phyloP scores from a whole-genome alignment of 2,329 filamentous ascomycete genomes.

The Pseudogymnoascus sp. region DNA sequence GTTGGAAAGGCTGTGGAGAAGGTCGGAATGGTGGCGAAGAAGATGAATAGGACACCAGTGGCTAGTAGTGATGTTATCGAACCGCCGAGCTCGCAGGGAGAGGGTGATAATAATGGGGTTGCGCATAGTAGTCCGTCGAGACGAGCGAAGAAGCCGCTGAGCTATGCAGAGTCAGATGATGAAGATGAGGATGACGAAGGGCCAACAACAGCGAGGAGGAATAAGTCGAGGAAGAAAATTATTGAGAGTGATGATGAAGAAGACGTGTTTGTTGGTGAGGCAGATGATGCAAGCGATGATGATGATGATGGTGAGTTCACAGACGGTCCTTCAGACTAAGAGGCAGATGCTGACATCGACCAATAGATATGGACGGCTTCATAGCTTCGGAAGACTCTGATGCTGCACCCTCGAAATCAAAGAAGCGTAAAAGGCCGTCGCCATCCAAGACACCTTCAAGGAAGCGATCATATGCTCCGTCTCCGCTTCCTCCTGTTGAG shows the following conservation, averaged over 20 bases:
- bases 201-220: constrained; percentile 31
- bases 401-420: constrained; percentile 45
- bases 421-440: constrained; percentile 58
- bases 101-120: constrained; percentile 33
- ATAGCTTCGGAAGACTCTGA: constrained; percentile 77
- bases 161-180: constrained; percentile 79
- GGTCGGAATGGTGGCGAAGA: not conserved
- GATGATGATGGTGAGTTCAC: constrained; percentile 44
- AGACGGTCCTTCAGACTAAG: constrained; percentile 7
- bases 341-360: constrained; percentile 41
- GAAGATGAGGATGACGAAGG: constrained; percentile 62
- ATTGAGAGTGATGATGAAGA: constrained; percentile 61
- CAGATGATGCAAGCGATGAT: constrained; percentile 50
- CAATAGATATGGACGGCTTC: constrained; percentile 63
- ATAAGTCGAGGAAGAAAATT: constrained; percentile 50
- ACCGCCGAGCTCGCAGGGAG: constrained; percentile 60
- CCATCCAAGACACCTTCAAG: constrained; percentile 44
- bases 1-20: constrained; percentile 25
- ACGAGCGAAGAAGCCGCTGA: constrained; percentile 61
- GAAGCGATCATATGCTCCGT: constrained; percentile 54
- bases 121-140: constrained; percentile 65
- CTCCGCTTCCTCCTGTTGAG: constrained; percentile 35
- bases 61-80: constrained; percentile 72
- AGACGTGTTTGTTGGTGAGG: constrained; percentile 56
- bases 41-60: constrained; percentile 54